Percentiles rank a stretch among this genome's conserved stretches.
Conservation (phyloP, 768 basidiomycete species). For the Trametopsis cervina region DNA sequence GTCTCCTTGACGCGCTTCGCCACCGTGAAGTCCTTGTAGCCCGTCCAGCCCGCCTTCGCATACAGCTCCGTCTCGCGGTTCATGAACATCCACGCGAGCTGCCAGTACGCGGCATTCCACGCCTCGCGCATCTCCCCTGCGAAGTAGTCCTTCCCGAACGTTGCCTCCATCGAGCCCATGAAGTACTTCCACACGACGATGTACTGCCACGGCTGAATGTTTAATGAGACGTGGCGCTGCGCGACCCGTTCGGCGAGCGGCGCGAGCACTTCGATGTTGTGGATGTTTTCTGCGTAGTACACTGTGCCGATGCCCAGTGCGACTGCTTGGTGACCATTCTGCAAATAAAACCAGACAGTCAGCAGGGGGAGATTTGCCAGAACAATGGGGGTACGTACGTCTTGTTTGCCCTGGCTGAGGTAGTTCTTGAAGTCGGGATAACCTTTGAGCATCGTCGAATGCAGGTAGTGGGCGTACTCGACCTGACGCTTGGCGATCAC, state of each 20-base stretch:
- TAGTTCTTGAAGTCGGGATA: too few relatives aligned
- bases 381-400: too few relatives aligned
- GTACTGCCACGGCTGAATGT: slow-evolving; percentile 20
- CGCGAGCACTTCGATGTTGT: slow-evolving; percentile 17
- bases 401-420: too few relatives aligned
- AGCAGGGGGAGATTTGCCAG: too few relatives aligned
- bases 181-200: slow-evolving; percentile 18
- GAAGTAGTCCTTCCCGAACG: slow-evolving; percentile 18
- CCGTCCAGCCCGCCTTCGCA: slow-evolving; percentile 15
- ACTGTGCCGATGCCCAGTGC: slow-evolving; percentile 17
- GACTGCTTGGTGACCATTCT: slow-evolving; percentile 17
- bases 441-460: too few relatives aligned
- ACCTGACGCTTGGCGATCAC: too few relatives aligned
- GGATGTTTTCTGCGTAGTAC: slow-evolving; percentile 17
- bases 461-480: too few relatives aligned
- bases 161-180: slow-evolving; percentile 15
- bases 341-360: too few relatives aligned
- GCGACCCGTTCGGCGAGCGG: slow-evolving; percentile 20
- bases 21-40: slow-evolving; percentile 18
- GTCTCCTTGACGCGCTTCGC: slow-evolving; percentile 15
- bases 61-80: slow-evolving; percentile 18
- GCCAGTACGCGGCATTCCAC: slow-evolving; percentile 20
- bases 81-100: slow-evolving; percentile 19
- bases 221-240: slow-evolving; percentile 20
- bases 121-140: slow-evolving; percentile 16